phyloP scores from a whole-genome alignment of 176 grass and related monocot species.

The Luzula sylvatica region DNA sequence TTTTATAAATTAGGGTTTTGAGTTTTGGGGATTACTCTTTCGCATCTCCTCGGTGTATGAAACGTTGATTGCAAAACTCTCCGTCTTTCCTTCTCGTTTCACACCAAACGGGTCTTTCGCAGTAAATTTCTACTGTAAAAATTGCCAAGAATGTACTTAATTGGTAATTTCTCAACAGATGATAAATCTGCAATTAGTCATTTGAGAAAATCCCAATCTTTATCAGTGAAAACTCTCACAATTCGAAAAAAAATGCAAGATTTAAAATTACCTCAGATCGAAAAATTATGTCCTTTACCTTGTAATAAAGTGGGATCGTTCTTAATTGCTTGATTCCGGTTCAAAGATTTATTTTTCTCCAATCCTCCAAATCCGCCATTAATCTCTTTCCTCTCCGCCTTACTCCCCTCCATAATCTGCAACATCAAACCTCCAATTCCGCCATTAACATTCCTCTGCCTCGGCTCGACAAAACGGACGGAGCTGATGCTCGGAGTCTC shows the following conservation, averaged over 20 bases:
- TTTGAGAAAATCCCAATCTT: neutral
- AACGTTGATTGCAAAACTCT: constrained; percentile 95
- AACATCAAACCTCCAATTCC: constrained; percentile 14
- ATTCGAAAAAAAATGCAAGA: too few species aligned
- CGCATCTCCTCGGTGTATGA: constrained; percentile 98
- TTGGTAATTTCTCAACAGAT: constrained; percentile 48
- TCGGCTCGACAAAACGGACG: constrained; percentile 57
- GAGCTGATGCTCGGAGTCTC: constrained; percentile 43
- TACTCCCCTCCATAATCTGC: constrained; percentile 15
- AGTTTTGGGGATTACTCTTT: constrained; percentile 75
- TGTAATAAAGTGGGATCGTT: constrained; percentile 38
- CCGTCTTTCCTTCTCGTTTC: constrained; percentile 94
- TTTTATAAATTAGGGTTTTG: neutral
- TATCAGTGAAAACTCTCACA: constrained; percentile 5
- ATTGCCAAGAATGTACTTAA: constrained; percentile 84
- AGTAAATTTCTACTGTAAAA: constrained; percentile 76
- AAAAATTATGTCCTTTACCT: constrained; percentile 26
- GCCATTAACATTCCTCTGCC: constrained; percentile 61
- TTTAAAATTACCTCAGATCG: neutral
- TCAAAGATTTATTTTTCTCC: constrained; percentile 60
- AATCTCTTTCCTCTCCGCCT: constrained; percentile 37
- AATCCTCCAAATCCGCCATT: constrained; percentile 47
- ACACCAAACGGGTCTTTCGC: constrained; percentile 81
- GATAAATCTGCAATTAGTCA: constrained; percentile 17
- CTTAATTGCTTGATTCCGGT: constrained; percentile 70